Evolutionary conservation across 208 protist genomes (phyloP), one percentile per base, ranked within the genome.

Genomic region (Phytomonas francai): DNA sequence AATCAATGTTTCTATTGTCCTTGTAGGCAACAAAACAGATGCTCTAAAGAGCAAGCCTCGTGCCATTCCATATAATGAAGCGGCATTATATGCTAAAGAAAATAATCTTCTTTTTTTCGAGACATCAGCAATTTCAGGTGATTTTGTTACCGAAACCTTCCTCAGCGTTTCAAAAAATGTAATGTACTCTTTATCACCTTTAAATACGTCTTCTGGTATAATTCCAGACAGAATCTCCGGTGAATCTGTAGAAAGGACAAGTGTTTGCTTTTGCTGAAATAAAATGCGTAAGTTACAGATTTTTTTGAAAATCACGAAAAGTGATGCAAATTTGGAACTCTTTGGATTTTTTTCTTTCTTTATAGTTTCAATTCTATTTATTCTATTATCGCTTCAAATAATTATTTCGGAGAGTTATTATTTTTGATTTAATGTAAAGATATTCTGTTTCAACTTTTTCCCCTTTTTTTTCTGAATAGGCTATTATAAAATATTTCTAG

Each of bases 21-120:
- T 99, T 45, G 93, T 97, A 73, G 99, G 99, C 65, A 99, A 99
- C 97, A 99, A 99, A 96, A 98, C 99, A 74, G 99, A 99, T 97
- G 97, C 1, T 99, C 96, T 71, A 96, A 98, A 65, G 0, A 89
- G 91, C n/a, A 82, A 77, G 22, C 73, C 80, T 62, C 79, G 95
- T 28, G 84, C 83, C n/a, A 93, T 99, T 0, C 87, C 84, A 27
- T 96, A 97, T 69, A 97, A 97, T 64, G 97, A 98, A 63, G 96
- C 94, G 16, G 90, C 87, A 22, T 76, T 95, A 45, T 98, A 97
- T 82, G 93, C 95, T 2, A 87, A 98, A 64, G 84, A 98, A 72
- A 94, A 98, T 39, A 80, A 82, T 28, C 71, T 95, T 54, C 75
- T 92, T 2, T 80, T 91, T 60, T 91, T 95, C 67, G 97, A 98